Evolutionary conservation across 177 flowering plant genomes (phyloP), one percentile per base, ranked within the genome.

Genomic region (Telopea speciosissima): DNA sequence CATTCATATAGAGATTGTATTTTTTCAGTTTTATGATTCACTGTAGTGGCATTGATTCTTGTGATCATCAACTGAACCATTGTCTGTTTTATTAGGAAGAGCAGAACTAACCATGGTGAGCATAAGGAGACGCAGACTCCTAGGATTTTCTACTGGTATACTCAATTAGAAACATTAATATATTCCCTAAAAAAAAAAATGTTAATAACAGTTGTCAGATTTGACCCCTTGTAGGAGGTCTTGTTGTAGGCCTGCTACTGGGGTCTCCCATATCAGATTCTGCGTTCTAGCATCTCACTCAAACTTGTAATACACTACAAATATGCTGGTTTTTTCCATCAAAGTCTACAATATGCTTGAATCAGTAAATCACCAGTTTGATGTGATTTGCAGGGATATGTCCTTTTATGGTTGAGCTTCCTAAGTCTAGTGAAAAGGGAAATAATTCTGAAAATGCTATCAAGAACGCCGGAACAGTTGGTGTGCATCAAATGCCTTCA

Each of bases 61-160:
- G 64, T 44, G 56, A 24, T 45, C 67, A 66, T 67, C 60, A 65
- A 63, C 76, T 71, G 24, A 66, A 66, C 63, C 65, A 61, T 49
- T 71, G 59, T 77, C 49, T 49, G 10, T 68, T 79, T 49, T 44
- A 25, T 40, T 72, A 68, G 70, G 62, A 68, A 75, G 33, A 31
- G 66, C 40, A 36, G 22, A 72, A 52, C 71, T 65, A 74, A 72
- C 73, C 31, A 90, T 90, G 96, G 96, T 90, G 75, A 90, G 96
- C 85, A 70, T 90, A 70, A 75, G 96, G 64, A 81, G 93, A 79
- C 91, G 93, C 73, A 89, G 72, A 72, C 86, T 84, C 56, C 72
- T 89, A 78, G 88, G 89, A 72, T 85, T 86, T 65, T 79, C 79
- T 71, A 58, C 87, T 28, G 90, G 91, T 88, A 84, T 70, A 63